Evolutionary conservation across 106 monocot genomes (phyloP).

Genomic region (Platanthera zijinensis): DNA sequence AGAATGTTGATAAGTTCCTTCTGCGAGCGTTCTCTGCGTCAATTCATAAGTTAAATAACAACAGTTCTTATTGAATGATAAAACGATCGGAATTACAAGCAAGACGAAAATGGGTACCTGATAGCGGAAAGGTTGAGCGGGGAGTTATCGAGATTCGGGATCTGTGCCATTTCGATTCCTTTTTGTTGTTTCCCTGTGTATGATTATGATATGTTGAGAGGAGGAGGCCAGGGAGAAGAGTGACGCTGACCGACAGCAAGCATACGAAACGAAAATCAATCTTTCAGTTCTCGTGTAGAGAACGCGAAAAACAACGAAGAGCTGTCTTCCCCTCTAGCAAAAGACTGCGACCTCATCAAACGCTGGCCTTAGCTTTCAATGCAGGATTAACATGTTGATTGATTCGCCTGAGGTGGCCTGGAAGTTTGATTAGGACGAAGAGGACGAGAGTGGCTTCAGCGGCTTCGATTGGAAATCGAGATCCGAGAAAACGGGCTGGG

Average conservation of each 20-base stretch:
- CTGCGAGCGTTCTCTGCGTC: conserved; percentile 76
- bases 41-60: background rate
- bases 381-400: too few relatives aligned
- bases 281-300: too few relatives aligned
- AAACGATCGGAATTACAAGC: conserved; percentile 1
- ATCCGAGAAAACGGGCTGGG: too few relatives aligned
- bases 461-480: too few relatives aligned
- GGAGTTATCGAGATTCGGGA: conserved; percentile 82
- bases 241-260: background rate
- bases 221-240: background rate
- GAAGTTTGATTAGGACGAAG: too few relatives aligned
- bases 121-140: conserved; percentile 70
- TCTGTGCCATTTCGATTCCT: conserved; percentile 62
- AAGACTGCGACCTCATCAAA: too few relatives aligned
- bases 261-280: background rate
- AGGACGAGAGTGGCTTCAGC: too few relatives aligned
- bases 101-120: conserved; percentile 27
- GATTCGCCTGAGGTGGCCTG: too few relatives aligned
- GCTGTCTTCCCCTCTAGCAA: background rate
- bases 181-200: background rate
- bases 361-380: too few relatives aligned
- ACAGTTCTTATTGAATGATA: background rate
- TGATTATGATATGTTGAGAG: background rate
- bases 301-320: too few relatives aligned
- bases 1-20: conserved; percentile 89